Evolutionary conservation across 305 asterid species (phyloP).

Genomic region (Fraxinus greggii): DNA sequence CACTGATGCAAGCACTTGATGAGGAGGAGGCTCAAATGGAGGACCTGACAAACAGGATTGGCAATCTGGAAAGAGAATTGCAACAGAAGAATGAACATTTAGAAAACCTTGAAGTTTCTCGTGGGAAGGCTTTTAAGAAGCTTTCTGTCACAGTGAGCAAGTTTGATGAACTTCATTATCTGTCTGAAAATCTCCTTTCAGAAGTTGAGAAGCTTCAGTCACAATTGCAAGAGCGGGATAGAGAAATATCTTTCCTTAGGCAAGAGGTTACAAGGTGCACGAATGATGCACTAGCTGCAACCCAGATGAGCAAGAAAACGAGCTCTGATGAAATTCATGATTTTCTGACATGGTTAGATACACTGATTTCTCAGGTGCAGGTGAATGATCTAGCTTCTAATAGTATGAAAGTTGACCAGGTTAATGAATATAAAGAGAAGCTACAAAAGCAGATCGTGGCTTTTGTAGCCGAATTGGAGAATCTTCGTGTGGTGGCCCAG

Average conservation of each 20-base stretch:
- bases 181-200: slow-evolving; percentile 78
- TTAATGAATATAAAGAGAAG: slow-evolving; percentile 47
- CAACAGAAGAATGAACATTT: slow-evolving; percentile 63
- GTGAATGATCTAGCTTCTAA: slow-evolving; percentile 44
- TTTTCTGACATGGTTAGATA: slow-evolving; percentile 66
- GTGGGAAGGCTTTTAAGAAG: slow-evolving; percentile 83
- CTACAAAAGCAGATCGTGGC: slow-evolving; percentile 61
- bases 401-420: slow-evolving; percentile 38
- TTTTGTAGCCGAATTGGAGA: slow-evolving; percentile 76
- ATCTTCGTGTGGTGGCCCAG: slow-evolving; percentile 60
- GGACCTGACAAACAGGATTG: slow-evolving; percentile 57
- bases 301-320: slow-evolving; percentile 67
- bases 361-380: slow-evolving; percentile 52
- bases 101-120: slow-evolving; percentile 87
- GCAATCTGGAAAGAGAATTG: slow-evolving; percentile 62
- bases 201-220: slow-evolving; percentile 98
- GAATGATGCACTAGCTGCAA: slow-evolving; percentile 66
- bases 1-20: slow-evolving; percentile 89
- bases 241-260: slow-evolving; percentile 91
- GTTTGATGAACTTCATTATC: slow-evolving; percentile 86
- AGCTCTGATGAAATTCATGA: slow-evolving; percentile 64
- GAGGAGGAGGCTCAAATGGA: slow-evolving; percentile 94
- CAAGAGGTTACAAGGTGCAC: slow-evolving; percentile 97
- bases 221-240: slow-evolving; percentile 84
- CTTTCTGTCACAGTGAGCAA: slow-evolving; percentile 88